Base-by-base conservation (phyloP, 2,329 filamentous ascomycete genomes). In the Diatrype stigma region DNA sequence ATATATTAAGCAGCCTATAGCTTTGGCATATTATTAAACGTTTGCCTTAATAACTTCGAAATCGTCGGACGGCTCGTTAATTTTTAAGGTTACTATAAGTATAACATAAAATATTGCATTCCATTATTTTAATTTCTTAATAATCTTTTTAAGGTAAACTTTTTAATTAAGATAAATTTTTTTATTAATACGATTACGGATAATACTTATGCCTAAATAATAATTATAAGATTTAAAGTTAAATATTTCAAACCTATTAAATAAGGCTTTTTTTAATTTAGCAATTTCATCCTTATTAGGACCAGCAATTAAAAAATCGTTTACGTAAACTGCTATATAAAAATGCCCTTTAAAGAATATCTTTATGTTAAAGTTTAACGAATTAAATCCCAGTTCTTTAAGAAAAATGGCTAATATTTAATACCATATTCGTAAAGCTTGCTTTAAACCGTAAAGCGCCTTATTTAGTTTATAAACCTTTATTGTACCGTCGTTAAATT, bases 201-300 rank as follows among this genome's bases (percentile, higher is more conserved):
- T 35, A 23, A 51, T 49, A 38, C n/a, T 21, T 44, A 53, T 53
- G 2, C 30, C 42, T 46, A 53, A 50, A 32, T 53, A 53, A 50
- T 50, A 53, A 21, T 42, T 42, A 21, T 45, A 53, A 46, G 30
- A 19, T 0, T 44, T 51, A 45, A 53, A 46, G 30, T 53, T 48
- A 17, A 45, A 48, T 49, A 53, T 53, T 34, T 53, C 32, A 49
- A 53, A 51, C 8, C 44, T 42, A 32, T 51, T 38, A 47, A 28
- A 42, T 21, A 51, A 47, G n/a, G 42, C 26, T 40, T 34, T 10
- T 47, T 53, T 53, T 42, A 51, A 35, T 17, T 53, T 30, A 22
- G 8, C 30, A 26, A 51, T 53, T 51, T 53, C 47, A 30, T 46
- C 30, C 35, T 53, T 48, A 45, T 19, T 28, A 35, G 17, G 35